phyloP scores from a whole-genome alignment of 495 filamentous ascomycete species.

The Halenospora varia region DNA sequence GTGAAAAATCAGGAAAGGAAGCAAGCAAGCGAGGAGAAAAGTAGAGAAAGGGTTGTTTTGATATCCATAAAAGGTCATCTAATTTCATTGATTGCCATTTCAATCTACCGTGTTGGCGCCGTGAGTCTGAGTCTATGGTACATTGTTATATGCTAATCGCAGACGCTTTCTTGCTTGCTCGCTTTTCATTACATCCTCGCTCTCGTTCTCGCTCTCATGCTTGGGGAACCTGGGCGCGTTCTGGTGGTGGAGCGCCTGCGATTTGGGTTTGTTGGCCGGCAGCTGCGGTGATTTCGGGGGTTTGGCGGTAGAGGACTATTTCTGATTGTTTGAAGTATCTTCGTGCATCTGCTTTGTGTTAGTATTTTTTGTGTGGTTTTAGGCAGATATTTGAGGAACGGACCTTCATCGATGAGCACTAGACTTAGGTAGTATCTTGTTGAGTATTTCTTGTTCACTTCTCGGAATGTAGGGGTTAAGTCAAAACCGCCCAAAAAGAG shows the following conservation, averaged over 20 bases:
- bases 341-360: slow-evolving; percentile 66
- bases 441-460: slow-evolving; percentile 99
- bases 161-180: too few species aligned
- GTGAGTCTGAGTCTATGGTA: slow-evolving; percentile 16
- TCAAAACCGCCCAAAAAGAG: slow-evolving; percentile 98
- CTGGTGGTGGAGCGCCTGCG: slow-evolving; percentile 26
- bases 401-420: slow-evolving; percentile 95
- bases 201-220: background rate
- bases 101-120: background rate
- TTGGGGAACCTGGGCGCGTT: slow-evolving; percentile 16
- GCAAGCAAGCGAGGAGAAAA: background rate
- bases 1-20: background rate
- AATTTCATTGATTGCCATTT: background rate
- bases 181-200: background rate
- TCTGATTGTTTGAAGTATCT: slow-evolving; percentile 99
- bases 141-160: slow-evolving; percentile 7
- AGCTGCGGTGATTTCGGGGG: slow-evolving; percentile 57
- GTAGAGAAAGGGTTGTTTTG: background rate
- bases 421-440: slow-evolving; percentile 96
- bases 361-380: background rate
- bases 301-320: slow-evolving; percentile 94
- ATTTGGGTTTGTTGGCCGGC: slow-evolving; percentile 29
- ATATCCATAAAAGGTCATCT: slow-evolving; percentile 7
- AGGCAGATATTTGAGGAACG: background rate
- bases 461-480: slow-evolving; percentile 95